Evolutionary conservation across 306 rosid genomes (phyloP).

Genomic region (Malus sieversii): DNA sequence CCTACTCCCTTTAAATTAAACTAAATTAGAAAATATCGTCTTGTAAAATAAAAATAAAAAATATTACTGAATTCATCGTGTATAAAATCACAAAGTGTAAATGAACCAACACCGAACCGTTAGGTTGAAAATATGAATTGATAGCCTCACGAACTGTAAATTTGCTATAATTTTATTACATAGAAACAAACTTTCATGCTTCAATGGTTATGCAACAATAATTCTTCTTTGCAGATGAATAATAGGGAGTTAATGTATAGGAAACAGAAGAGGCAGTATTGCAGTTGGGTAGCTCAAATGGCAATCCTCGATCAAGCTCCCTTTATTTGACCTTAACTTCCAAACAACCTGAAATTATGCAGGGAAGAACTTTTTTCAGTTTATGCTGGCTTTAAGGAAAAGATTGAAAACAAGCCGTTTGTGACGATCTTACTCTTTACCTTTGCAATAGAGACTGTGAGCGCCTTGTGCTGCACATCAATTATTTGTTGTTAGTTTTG

Average conservation of each 20-base stretch:
- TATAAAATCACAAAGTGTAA: too few relatives aligned
- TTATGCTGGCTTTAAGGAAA: neutral
- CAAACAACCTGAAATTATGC: slow-evolving; percentile 4
- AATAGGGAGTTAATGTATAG: neutral
- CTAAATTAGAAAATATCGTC: neutral
- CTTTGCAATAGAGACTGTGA: slow-evolving; percentile 52
- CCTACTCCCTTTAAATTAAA: too few relatives aligned
- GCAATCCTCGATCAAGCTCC: neutral
- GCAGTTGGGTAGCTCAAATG: neutral
- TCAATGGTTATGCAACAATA: neutral
- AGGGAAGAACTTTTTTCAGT: neutral
- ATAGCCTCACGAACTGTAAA: neutral
- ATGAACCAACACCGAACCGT: too few relatives aligned
- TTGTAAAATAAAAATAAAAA: too few relatives aligned
- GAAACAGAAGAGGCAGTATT: neutral
- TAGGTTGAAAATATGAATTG: neutral
- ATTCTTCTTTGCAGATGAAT: neutral
- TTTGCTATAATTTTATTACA: neutral
- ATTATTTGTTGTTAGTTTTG: slow-evolving; percentile 15
- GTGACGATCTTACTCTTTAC: slow-evolving; percentile 21
- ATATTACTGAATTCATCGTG: too few relatives aligned
- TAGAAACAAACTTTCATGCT: neutral
- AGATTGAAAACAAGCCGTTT: neutral
- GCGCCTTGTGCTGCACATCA: slow-evolving; percentile 47
- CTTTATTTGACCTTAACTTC: neutral